Evolutionary conservation across 2,329 filamentous ascomycete species (phyloP), one percentile per base, ranked within the genome.

Genomic region (Esteya vermicola): DNA sequence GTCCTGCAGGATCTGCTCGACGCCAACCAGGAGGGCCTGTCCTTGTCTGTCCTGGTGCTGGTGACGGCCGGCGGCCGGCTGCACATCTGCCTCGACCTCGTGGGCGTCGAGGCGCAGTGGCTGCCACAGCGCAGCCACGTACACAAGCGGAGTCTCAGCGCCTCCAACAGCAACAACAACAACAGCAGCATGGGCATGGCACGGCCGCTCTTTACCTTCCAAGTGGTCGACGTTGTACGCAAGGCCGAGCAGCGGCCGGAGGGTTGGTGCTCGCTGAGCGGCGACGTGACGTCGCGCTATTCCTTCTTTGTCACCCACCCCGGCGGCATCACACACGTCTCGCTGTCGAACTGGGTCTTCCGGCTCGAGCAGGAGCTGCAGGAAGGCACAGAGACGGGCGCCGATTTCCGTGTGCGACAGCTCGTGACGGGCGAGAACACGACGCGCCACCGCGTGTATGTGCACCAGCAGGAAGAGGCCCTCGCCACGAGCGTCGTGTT

Each of bases 31-130:
- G 71, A 75, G 46, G 75, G 75, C 5, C 56, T 78, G 16, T 80
- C 75, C 2, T 57, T 79, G 21, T 63, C 70, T 5, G 59, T 78
- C 25, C 52, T 80, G 34, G 78, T 75, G 50, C 55, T 79, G 9
- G 59, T 79, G 2, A 73, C 73, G 1, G 71, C 67, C 3, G 76
- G 70, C 47, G 75, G 75, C 4, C 72, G 72, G 50, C 60, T 78
- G 41, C 67, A 72, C 33, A 61, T 80, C 28, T 78, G 74, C 48
- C 60, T 80, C 12, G 75, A 80, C 48, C 49, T 75, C 3, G 68
- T 76, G 9, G 73, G 73, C 2, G 65, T 78, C 14, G 69, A 79
- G 52, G 75, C 75, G n/a, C 70, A 78, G 51, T 80, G 75, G 75
- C 58, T 80, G 18, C 72, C 72, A 1, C 70, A 72, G 7, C 70